A percentile compares a stretch with the other conserved stretches of the same genome.
phyloP scores from a whole-genome alignment of 768 basidiomycete genomes.

The Podaxis sp. region DNA sequence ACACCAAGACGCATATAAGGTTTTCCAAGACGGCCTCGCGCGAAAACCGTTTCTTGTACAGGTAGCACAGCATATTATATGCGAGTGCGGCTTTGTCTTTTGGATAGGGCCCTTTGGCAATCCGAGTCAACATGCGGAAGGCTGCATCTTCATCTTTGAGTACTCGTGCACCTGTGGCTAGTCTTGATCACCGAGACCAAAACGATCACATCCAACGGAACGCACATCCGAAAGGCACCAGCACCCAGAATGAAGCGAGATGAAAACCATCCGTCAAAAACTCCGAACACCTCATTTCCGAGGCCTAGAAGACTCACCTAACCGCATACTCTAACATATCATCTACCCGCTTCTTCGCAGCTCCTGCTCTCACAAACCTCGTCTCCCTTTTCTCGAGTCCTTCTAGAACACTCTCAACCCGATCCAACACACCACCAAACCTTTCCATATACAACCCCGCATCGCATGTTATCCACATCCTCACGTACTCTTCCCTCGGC shows the following conservation, averaged over 20 bases:
- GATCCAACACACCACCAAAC: neutral
- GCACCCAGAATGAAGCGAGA: neutral
- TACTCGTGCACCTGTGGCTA: neutral
- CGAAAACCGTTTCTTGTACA: neutral
- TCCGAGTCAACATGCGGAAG: neutral
- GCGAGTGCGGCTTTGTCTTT: neutral
- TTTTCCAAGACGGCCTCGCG: neutral
- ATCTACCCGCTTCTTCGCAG: neutral
- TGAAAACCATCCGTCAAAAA: neutral
- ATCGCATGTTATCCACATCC: neutral
- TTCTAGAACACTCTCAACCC: neutral
- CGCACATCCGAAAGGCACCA: neutral
- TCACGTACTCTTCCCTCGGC: neutral
- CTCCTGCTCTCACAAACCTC: neutral
- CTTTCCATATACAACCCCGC: neutral
- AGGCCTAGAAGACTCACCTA: neutral
- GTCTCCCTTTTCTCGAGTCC: neutral
- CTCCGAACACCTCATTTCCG: neutral
- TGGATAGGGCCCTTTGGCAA: neutral
- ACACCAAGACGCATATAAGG: neutral
- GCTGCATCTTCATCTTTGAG: neutral
- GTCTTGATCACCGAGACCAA: neutral
- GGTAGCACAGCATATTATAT: neutral
- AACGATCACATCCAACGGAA: neutral
- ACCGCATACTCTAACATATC: neutral